Evolutionary conservation across 1,284 basidiomycete species (phyloP), one percentile per base, ranked within the genome.

Genomic region (Trichosporon asahii): DNA sequence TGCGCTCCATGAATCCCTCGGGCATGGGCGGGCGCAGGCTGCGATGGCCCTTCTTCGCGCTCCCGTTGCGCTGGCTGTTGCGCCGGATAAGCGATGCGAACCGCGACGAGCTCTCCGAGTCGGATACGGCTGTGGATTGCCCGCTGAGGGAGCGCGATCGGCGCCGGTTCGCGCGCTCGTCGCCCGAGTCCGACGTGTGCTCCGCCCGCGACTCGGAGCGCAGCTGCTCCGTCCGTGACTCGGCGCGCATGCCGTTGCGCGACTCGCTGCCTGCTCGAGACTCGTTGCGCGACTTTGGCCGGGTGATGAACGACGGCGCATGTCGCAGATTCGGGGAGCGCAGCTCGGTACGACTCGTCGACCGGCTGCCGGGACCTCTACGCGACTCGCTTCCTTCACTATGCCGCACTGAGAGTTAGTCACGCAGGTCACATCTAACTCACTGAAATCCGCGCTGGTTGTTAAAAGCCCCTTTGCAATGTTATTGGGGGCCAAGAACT

Each of bases 401-500:
- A 27, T n/a, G 3, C 60, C 21, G 31, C 27, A 60, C 31, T 64
- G 44, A n/a, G 15, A 29, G 57, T 61, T 31, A 61, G 57, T n/a
- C n/a, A n/a, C n/a, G n/a, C n/a, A n/a, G n/a, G n/a, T n/a, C n/a
- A n/a, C n/a, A n/a, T n/a, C n/a, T n/a, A 21, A 44, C 64, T 40
- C 25, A 29, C 64, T 44, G 64, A 27, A 40, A 11, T 29, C 37
- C 37, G 40, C 40, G 40, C 25, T 65, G 3, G 64, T 57, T 18
- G 64, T 67, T 29, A 55, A 25, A 7, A 73, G 37, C 21, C 64
- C 67, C 35, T 37, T 25, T 29, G 70, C 55, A 21, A 60, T 29
- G 8, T 25, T 65, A 64, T 73, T 68, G 2, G 67, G 69, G 27
- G 65, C 69, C 25, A 68, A 63, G 66, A 66, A 73, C 37, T 63